Percentiles rank a stretch among this genome's conserved stretches.
phyloP scores from a whole-genome alignment of 1,139 yeast species.

The Suhomyces ambrosiae region DNA sequence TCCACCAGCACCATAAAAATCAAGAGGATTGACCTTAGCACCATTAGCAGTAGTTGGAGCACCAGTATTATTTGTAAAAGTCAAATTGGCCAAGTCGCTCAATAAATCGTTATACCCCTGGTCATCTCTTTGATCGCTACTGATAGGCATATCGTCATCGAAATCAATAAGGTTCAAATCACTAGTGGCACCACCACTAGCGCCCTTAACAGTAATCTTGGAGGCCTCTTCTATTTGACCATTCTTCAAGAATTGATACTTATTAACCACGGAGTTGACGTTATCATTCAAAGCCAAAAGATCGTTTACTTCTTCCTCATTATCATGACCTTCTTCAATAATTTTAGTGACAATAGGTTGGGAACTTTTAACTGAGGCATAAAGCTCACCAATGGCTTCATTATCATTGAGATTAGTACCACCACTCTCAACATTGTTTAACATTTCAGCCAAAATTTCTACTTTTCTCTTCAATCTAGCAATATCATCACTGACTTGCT shows the following conservation, averaged over 20 bases:
- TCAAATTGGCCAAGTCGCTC: constrained; percentile 67
- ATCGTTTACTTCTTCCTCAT: constrained; percentile 66
- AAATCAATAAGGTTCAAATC: constrained; percentile 75
- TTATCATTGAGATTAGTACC: constrained; percentile 53
- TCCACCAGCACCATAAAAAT: constrained; percentile 52
- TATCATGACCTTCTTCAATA: constrained; percentile 69
- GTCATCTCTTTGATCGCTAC: constrained; percentile 45
- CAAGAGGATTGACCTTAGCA: constrained; percentile 34
- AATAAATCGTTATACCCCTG: constrained; percentile 65
- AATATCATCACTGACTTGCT: constrained; percentile 80
- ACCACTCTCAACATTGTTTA: constrained; percentile 55
- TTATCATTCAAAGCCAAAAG: constrained; percentile 74
- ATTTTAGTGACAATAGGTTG: constrained; percentile 87
- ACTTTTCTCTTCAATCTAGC: constrained; percentile 85
- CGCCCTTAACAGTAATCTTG: constrained; percentile 44
- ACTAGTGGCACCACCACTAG: constrained; percentile 38
- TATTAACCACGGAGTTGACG: constrained; percentile 68
- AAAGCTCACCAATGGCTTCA: constrained; percentile 79
- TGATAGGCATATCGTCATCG: constrained; percentile 50
- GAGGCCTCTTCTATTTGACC: constrained; percentile 69
- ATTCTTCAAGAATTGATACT: constrained; percentile 63
- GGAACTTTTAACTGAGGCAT: constrained; percentile 75
- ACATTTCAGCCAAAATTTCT: constrained; percentile 89
- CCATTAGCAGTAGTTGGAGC: constrained; percentile 22
- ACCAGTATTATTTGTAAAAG: constrained; percentile 38